These are phyloP conservation scores for Sanghuangporus baumii DNA, from an alignment of 1,284 basidiomycete genomes.

Conservation along the genomic window DNA sequence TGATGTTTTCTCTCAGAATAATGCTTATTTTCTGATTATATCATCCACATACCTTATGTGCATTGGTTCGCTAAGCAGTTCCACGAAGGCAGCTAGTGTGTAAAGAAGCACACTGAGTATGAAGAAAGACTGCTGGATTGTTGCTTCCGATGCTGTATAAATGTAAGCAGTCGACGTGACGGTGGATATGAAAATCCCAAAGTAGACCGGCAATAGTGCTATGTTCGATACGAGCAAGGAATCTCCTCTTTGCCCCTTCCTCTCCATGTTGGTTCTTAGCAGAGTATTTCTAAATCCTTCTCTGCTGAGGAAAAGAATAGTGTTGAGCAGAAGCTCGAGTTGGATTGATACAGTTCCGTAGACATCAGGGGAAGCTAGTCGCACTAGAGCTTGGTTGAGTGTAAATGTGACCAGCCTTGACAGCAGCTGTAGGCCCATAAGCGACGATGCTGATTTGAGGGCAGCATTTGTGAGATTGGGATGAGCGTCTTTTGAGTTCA, in stretches of 20 bases:
- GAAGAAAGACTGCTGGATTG: constrained; percentile 61
- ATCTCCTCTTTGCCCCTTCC: constrained; percentile 16
- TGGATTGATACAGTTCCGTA: constrained; percentile 86
- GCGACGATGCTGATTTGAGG: constrained; percentile 64
- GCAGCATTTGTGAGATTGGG: constrained; percentile 20
- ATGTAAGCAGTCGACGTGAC: constrained; percentile 45
- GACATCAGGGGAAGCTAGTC: constrained; percentile 78
- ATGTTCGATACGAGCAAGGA: constrained; percentile 38
- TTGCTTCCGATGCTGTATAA: constrained; percentile 41
- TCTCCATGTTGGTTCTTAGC: constrained; percentile 35
- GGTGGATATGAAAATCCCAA: constrained; percentile 51
- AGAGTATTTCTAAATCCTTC: constrained; percentile 88
- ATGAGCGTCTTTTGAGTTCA: background rate
- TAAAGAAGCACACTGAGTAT: constrained; percentile 61
- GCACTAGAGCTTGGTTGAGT: constrained; percentile 84
- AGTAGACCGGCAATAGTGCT: constrained; percentile 50
- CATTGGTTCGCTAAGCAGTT: constrained; percentile 79
- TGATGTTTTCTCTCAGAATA: constrained; percentile 24
- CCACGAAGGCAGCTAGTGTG: constrained; percentile 64
- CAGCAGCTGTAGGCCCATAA: constrained; percentile 83
- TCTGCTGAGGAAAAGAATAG: constrained; percentile 86
- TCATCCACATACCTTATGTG: constrained; percentile 55
- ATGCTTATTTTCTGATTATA: constrained; percentile 23
- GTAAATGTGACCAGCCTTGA: constrained; percentile 82
- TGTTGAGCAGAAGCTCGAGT: constrained; percentile 82